Conservation (phyloP, 768 basidiomycete genomes). For the Termitomyces sp. region DNA sequence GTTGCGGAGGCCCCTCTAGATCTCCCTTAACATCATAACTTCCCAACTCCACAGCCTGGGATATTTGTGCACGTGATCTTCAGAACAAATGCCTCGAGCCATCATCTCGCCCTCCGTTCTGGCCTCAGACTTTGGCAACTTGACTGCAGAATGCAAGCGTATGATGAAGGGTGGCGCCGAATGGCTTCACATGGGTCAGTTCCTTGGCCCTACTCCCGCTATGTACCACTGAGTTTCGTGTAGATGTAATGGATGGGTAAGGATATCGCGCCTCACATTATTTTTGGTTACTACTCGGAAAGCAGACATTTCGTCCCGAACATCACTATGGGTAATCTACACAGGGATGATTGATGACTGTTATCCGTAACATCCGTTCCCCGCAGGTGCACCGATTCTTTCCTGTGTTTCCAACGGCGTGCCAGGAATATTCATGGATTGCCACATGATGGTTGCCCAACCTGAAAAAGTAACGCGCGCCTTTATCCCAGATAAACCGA, state of each 20-base stretch:
- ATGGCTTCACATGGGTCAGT: conserved; percentile 95
- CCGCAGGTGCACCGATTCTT: conserved; percentile 79
- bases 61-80: neutral
- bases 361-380: neutral
- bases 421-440: conserved; percentile 98
- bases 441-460: conserved; percentile 99
- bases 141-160: conserved; percentile 90
- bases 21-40: too few species aligned
- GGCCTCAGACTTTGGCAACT: conserved; percentile 93
- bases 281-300: conserved; percentile 5
- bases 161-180: conserved; percentile 96
- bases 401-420: conserved; percentile 79
- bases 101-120: conserved; percentile 98
- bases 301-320: conserved; percentile 95
- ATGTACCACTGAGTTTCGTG: conserved; percentile 4
- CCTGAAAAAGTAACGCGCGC: conserved; percentile 67
- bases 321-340: conserved; percentile 81
- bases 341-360: neutral
- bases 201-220: neutral
- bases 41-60: neutral
- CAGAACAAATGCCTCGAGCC: conserved; percentile 62
- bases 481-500: neutral
- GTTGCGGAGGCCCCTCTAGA: neutral
- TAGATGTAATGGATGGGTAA: conserved; percentile 98
- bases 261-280: conserved; percentile 11